phyloP scores from a whole-genome alignment of 345 rosid species.

The Salix purpurea region DNA sequence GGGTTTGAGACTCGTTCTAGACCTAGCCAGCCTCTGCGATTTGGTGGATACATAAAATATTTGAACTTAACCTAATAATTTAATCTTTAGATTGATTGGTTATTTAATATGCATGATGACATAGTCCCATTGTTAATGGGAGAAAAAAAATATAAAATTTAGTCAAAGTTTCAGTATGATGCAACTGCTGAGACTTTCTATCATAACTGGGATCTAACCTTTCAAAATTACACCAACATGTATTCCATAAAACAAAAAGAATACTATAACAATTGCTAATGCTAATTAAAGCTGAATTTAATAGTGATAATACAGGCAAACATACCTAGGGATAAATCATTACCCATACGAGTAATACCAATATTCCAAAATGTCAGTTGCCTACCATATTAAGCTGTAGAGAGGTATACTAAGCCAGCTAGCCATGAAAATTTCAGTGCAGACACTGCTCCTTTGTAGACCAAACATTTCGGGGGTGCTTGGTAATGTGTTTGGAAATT shows the following conservation, averaged over 20 bases:
- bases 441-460: background rate
- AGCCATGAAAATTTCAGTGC: background rate
- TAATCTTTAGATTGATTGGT: no score
- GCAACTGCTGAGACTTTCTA: no score
- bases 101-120: no score
- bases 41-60: no score
- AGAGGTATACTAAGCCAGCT: background rate
- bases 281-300: background rate
- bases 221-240: no score
- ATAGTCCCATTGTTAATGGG: no score
- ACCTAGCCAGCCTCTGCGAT: background rate
- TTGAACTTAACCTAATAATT: no score
- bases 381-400: background rate
- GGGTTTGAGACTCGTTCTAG: background rate
- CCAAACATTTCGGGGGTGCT: background rate
- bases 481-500: no score
- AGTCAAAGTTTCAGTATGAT: no score
- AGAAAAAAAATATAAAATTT: no score
- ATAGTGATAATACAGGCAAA: background rate
- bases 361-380: background rate
- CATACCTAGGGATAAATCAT: conserved; percentile 2
- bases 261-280: background rate
- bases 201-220: no score
- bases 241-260: no score
- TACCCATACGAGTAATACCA: background rate